These are phyloP conservation scores for Russula sp. DNA, from an alignment of 768 basidiomycete species.

Conservation along the genomic window DNA sequence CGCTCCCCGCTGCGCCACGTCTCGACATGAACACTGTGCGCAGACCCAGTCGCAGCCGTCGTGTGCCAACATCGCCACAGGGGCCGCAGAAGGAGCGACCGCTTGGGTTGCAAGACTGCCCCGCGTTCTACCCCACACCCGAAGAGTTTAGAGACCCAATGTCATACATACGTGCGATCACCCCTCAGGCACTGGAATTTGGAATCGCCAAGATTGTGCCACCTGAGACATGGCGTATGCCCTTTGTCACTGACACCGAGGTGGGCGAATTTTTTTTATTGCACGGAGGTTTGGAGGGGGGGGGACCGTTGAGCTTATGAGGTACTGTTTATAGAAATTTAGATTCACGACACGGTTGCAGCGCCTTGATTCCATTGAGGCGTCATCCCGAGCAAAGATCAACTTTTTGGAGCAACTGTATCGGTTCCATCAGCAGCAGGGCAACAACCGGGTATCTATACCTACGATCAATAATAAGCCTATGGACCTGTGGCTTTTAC, in stretches of 20 bases:
- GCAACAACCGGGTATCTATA: slow-evolving; percentile 82
- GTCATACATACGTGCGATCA: slow-evolving; percentile 83
- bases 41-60: slow-evolving; percentile 49
- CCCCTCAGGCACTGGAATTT: slow-evolving; percentile 60
- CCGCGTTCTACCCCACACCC: slow-evolving; percentile 78
- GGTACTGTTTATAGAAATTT: slow-evolving; percentile 52
- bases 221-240: slow-evolving; percentile 90
- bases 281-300: slow-evolving; percentile 27
- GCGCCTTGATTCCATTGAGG: slow-evolving; percentile 94
- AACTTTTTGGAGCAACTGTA: slow-evolving; percentile 97
- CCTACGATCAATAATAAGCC: slow-evolving; percentile 92
- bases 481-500: slow-evolving; percentile 87
- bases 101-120: slow-evolving; percentile 87
- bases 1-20: slow-evolving; percentile 55
- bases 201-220: slow-evolving; percentile 98
- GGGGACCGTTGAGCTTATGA: slow-evolving; percentile 19
- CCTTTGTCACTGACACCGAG: slow-evolving; percentile 92
- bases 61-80: slow-evolving; percentile 29
- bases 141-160: slow-evolving; percentile 95
- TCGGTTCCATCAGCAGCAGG: slow-evolving; percentile 94
- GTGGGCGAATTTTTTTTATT: slow-evolving; percentile 39
- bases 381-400: slow-evolving; percentile 91
- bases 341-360: slow-evolving; percentile 95
- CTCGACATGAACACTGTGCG: slow-evolving; percentile 71
- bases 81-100: slow-evolving; percentile 47